Evolutionary conservation across 2,329 filamentous ascomycete species (phyloP), one percentile per base, ranked within the genome.

Genomic region (Colletotrichum sidae): DNA sequence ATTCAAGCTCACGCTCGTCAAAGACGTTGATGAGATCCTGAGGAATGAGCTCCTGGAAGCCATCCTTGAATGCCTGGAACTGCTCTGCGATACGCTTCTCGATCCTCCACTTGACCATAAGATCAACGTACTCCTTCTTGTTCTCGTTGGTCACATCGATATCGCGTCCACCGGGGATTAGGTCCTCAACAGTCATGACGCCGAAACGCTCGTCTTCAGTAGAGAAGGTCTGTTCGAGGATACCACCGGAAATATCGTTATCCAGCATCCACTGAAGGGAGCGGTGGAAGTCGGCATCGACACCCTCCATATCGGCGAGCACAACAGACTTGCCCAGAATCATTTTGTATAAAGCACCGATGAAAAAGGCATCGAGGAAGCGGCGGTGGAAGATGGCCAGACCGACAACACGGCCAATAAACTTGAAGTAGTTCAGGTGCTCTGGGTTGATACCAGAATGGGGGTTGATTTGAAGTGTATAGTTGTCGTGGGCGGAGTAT

Each of bases 261-360:
- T 99, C 95, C 82, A 99, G 83, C 81, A 96, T 97, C 96, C 96
- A 99, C 74, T 95, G 93, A 76, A 99, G 81, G 73, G 95, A 98
- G 65, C 95, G 90, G 79, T 99, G 95, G 83, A 98, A 96, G 78
- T 98, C 96, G 65, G 95, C 94, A 77, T 99, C 96, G 42, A 99
- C 96, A 80, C 96, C 96, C 81, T 99, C 96, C 96, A 99, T 99
- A 76, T 99, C 96, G 54, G 93, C 91, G 65, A 99, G 85, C 3
- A 91, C 84, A 37, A 99, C 96, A 73, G 93, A 90, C 86, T 98
- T 99, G 77, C 92, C 90, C 68, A 99, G 81, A 76, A 99, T 92
- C 96, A 99, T 99, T 86, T 99, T 99, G 87, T 99, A 99, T 74
- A 99, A 90, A 37, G 96, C 96, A 53, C 96, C 96, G 75, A 99